Evolutionary conservation across 371 early-diverging fungal species (phyloP), one percentile per base, ranked within the genome.

Genomic region (Circinella umbellata): DNA sequence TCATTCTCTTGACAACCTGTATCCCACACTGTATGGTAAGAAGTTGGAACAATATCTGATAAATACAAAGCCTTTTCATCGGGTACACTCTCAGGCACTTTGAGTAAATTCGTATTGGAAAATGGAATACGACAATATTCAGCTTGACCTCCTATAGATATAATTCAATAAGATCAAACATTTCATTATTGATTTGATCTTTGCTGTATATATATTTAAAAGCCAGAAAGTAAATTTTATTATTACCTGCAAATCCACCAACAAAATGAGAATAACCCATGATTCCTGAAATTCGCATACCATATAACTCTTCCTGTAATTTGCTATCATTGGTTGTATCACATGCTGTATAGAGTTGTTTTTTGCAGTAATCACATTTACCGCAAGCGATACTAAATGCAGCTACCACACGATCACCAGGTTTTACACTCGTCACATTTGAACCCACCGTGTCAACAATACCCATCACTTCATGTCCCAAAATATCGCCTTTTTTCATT

Each of bases 381-480:
- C 91, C 91, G 66, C 91, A 90, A 34, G 86, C 87, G 61, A 88
- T 79, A 61, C 76, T 78, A 73, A 86, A 86, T 4, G 83, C 70
- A 15, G 81, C 80, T 4, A 86, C 88, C 8, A 89, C 88, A 35
- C 86, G 76, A 59, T 87, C 83, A 20, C 89, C 88, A 14, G 68
- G 69, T 49, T 87, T 83, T 73, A 86, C 65, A 9, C 73, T 74
- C 15, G 72, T 75, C 9, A 88, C 86, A 7, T 55, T 67, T 1
- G 70, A 60, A 18, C 89, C 89, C 57, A 86, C 80, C 48, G 75
- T 75, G 57, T 86, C 85, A 20, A 90, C 84, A 36, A 86, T 76
- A 9, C 89, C 89, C 69, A 82, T 75, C 57, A 72, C 73, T 69
- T 90, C 90, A 61, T 90, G 89, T 14, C 89, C 90, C 8, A 89